These are phyloP conservation scores for Cordyceps cicadae DNA, from an alignment of 2,329 filamentous ascomycete species.

Conservation along the genomic window DNA sequence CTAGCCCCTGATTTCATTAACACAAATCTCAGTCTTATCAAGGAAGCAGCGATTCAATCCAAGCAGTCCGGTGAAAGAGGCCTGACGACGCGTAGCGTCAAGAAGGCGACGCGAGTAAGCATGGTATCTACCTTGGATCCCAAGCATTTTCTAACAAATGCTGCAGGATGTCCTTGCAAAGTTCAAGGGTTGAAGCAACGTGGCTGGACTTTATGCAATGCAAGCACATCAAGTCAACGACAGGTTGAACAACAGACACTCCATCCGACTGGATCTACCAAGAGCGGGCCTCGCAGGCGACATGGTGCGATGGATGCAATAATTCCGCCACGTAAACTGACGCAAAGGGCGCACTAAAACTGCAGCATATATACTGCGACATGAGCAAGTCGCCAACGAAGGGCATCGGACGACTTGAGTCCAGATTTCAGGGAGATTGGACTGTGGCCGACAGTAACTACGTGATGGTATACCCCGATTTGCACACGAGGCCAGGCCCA, in stretches of 20 bases:
- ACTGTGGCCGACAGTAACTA: neutral
- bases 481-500: constrained; percentile 12
- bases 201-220: neutral
- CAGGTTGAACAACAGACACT: neutral
- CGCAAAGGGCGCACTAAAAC: neutral
- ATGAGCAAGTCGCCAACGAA: neutral
- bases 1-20: neutral
- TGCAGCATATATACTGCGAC: no score
- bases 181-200: constrained; percentile 52
- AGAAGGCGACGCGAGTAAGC: constrained; percentile 67
- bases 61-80: constrained; percentile 66
- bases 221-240: neutral
- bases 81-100: constrained; percentile 66
- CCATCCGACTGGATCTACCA: neutral
- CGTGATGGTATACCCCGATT: neutral
- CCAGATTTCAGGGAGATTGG: neutral
- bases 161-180: constrained; percentile 55
- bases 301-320: neutral
- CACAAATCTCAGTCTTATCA: constrained; percentile 53
- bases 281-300: neutral
- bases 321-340: no score
- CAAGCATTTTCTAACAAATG: neutral
- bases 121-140: neutral
- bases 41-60: constrained; percentile 68
- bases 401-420: neutral